These are phyloP conservation scores for Aureobasidium zeae DNA, from an alignment of 2,329 filamentous ascomycete genomes.

Conservation along the genomic window DNA sequence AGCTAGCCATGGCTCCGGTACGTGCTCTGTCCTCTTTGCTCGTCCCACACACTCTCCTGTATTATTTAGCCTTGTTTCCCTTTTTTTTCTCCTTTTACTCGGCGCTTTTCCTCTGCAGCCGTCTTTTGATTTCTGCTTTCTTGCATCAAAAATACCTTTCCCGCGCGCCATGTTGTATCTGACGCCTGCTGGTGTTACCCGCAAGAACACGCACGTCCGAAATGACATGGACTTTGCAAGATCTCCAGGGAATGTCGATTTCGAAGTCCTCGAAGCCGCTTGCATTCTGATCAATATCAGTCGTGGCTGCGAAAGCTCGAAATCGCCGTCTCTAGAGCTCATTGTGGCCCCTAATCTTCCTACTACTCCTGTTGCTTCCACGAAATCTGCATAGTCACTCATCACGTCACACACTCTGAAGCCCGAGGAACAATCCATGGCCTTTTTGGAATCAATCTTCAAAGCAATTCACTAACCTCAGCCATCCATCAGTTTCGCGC, in stretches of 20 bases:
- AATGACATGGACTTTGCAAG: conserved; percentile 3
- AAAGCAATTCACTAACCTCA: background rate
- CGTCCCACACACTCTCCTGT: too few species aligned
- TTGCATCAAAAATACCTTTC: background rate
- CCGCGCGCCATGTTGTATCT: background rate
- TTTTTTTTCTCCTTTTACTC: conserved; percentile 1
- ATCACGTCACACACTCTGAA: too few species aligned
- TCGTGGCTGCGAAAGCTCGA: background rate
- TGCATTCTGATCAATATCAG: conserved; percentile 8
- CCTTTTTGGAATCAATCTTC: too few species aligned
- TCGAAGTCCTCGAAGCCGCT: conserved; percentile 8
- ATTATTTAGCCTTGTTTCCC: conserved; percentile 9
- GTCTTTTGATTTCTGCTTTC: too few species aligned
- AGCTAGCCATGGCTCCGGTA: conserved; percentile 16
- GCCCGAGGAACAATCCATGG: too few species aligned
- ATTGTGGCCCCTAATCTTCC: background rate
- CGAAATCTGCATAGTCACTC: too few species aligned
- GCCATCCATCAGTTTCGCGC: conserved; percentile 41
- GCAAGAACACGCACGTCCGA: background rate
- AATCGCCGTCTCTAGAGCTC: background rate
- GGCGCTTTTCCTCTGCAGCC: conserved; percentile 9
- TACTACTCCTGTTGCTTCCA: background rate
- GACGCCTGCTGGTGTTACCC: background rate
- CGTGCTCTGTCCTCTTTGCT: conserved; percentile 5
- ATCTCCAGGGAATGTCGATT: background rate